Evolutionary conservation across 83 land plant species (phyloP).

Genomic region (Picea mariana): DNA sequence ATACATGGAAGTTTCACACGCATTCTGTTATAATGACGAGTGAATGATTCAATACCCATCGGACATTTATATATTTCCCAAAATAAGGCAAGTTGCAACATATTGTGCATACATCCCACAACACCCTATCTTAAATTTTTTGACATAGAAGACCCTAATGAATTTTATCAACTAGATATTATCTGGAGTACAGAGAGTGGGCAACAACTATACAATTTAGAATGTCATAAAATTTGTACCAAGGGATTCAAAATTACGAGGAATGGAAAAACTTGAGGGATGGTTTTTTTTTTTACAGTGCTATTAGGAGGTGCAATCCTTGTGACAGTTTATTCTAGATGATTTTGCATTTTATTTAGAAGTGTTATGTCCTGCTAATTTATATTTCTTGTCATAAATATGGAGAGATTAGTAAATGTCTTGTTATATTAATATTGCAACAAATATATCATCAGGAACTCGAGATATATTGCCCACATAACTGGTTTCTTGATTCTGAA

Average conservation of each 20-base stretch:
- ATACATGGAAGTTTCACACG: not conserved
- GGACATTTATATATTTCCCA: not conserved
- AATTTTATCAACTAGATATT: not conserved
- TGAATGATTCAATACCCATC: not conserved
- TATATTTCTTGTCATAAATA: too few species aligned
- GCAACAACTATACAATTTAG: not conserved
- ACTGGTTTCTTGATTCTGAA: too few species aligned
- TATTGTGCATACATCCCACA: not conserved
- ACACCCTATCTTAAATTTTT: not conserved
- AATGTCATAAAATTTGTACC: not conserved
- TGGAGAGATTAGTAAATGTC: too few species aligned
- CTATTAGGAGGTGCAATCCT: not conserved
- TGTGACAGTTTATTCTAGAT: not conserved
- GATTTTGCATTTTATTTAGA: too few species aligned
- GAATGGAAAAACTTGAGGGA: not conserved
- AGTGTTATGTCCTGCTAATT: too few species aligned
- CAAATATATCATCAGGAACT: too few species aligned
- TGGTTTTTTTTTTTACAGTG: not conserved
- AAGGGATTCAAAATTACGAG: not conserved
- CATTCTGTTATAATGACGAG: not conserved
- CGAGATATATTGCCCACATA: too few species aligned
- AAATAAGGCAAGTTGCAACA: not conserved
- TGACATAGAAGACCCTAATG: not conserved
- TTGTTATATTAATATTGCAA: too few species aligned
- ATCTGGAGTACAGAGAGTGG: not conserved